A percentile compares a stretch with the other conserved stretches of the same genome.
These are phyloP conservation scores for Apiotrichum siamense DNA, from an alignment of 1,284 basidiomycete species.

Conservation along the genomic window DNA sequence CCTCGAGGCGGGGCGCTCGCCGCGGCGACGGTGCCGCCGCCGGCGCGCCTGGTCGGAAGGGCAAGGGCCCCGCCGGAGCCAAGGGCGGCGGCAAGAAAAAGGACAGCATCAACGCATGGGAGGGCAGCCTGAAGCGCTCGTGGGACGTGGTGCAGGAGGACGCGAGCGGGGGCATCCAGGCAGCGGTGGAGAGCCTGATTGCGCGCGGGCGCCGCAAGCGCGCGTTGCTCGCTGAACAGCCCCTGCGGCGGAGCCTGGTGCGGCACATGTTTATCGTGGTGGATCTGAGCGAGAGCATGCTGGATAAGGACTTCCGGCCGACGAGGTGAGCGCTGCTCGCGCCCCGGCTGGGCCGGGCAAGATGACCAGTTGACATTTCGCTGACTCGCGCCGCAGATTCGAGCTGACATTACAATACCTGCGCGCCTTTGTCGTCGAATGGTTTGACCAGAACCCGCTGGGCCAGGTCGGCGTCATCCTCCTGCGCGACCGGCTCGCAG, in stretches of 20 bases:
- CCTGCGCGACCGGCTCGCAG: conserved; percentile 80
- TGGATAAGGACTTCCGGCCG: conserved; percentile 90
- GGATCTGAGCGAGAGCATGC: conserved; percentile 86
- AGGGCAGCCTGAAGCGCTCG: conserved; percentile 84
- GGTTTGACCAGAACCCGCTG: conserved; percentile 99
- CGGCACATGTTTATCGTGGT: conserved; percentile 86
- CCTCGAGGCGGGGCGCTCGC: conserved; percentile 3
- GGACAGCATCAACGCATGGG: conserved; percentile 70
- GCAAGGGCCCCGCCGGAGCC: conserved; percentile 1
- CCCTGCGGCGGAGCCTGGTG: conserved; percentile 91
- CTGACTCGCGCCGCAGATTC: conserved; percentile 51
- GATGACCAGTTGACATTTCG: not conserved
- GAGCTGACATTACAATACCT: conserved; percentile 84
- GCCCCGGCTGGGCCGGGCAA: too few species aligned
- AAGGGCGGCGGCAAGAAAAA: conserved; percentile 23
- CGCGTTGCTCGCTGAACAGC: conserved; percentile 63
- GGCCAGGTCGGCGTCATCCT: conserved; percentile 94
- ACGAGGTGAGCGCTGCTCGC: conserved; percentile 54
- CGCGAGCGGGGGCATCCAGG: conserved; percentile 81
- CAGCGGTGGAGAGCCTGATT: conserved; percentile 81
- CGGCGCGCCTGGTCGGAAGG: too few species aligned
- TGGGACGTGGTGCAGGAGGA: conserved; percentile 98
- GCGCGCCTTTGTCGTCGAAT: conserved; percentile 85
- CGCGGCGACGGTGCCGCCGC: not conserved
- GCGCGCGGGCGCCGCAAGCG: conserved; percentile 76